Percentiles rank a stretch among this genome's conserved stretches.
phyloP scores from a whole-genome alignment of 305 asterid species.

The Coffea humblotiana region DNA sequence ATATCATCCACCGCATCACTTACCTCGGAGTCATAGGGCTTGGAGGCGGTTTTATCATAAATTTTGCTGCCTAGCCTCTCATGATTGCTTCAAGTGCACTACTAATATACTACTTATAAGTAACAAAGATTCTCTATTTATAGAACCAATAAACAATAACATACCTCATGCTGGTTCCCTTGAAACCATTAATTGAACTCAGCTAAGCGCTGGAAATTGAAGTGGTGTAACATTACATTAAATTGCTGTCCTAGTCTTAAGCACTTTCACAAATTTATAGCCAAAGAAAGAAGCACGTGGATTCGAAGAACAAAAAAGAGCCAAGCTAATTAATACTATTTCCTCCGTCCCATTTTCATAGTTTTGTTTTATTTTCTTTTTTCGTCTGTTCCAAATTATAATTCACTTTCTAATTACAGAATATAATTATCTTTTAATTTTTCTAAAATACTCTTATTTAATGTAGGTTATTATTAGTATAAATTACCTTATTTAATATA shows the following conservation, averaged over 20 bases:
- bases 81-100: background rate
- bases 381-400: no score
- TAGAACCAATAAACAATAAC: background rate
- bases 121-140: background rate
- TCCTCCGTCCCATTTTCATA: no score
- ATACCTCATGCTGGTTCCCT: background rate
- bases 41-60: conserved; percentile 21
- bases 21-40: background rate
- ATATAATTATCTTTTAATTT: no score
- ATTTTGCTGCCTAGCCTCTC: background rate
- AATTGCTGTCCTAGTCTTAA: background rate
- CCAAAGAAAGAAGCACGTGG: no score
- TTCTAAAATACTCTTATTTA: no score
- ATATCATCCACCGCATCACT: background rate
- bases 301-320: no score
- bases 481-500: no score
- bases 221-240: background rate
- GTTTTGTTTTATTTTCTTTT: no score
- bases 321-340: no score
- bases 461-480: no score
- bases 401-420: no score
- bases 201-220: background rate
- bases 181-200: background rate
- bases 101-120: no score
- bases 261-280: background rate